These are phyloP conservation scores for Aureobasidium pullulans DNA, from an alignment of 2,329 filamentous ascomycete species.

Conservation along the genomic window DNA sequence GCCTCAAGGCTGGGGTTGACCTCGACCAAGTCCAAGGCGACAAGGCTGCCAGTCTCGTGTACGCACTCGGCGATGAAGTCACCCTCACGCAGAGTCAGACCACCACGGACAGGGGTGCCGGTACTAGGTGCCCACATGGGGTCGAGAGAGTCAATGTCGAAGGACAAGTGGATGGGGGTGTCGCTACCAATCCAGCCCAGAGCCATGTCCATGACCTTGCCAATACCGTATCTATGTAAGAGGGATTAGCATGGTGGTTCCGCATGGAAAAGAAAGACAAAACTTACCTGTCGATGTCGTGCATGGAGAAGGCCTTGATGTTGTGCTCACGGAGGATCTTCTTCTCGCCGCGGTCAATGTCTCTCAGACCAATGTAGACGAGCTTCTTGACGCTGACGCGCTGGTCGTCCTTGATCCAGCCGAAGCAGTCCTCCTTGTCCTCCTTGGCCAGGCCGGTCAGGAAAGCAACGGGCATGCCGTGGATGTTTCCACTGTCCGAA, in stretches of 20 bases:
- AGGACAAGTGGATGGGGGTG: constrained; percentile 93
- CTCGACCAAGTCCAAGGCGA: constrained; percentile 52
- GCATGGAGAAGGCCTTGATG: constrained; percentile 97
- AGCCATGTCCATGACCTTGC: constrained; percentile 96
- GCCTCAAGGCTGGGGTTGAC: constrained; percentile 44
- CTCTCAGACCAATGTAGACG: constrained; percentile 91
- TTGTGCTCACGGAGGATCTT: constrained; percentile 77
- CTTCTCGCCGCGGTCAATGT: constrained; percentile 93
- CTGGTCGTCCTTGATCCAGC: constrained; percentile 75
- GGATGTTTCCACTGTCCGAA: constrained; percentile 84
- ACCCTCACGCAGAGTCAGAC: constrained; percentile 86
- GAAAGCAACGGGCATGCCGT: constrained; percentile 96
- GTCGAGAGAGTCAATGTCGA: constrained; percentile 94
- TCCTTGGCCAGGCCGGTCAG: constrained; percentile 76
- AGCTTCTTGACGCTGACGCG: constrained; percentile 69
- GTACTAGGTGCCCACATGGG: constrained; percentile 95
- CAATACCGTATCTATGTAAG: constrained; percentile 71
- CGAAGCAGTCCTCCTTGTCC: constrained; percentile 71
- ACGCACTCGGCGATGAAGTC: constrained; percentile 84
- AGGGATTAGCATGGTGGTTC: neutral
- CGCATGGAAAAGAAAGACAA: constrained; percentile 9
- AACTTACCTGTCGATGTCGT: constrained; percentile 80
- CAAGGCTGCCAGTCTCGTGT: constrained; percentile 47
- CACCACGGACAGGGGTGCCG: constrained; percentile 87
- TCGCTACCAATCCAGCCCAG: constrained; percentile 89